Evolutionary conservation across 371 early-diverging fungal genomes (phyloP).

Genomic region (Conidiobolus incongruus): DNA sequence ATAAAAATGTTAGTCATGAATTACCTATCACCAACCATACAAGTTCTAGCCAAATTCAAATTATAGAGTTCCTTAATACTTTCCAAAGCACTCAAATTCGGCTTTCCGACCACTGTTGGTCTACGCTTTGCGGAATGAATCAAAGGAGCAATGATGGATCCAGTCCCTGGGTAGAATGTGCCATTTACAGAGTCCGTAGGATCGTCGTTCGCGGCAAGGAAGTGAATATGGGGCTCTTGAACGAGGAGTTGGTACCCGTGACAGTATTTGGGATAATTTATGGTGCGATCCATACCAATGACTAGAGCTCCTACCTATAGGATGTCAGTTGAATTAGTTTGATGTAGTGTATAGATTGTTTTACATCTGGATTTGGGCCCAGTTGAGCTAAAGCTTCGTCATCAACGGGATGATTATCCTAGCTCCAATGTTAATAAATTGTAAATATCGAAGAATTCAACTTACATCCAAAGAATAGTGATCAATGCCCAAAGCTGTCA

Average conservation of each 20-base stretch:
- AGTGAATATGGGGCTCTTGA: constrained; percentile 41
- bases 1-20: no score
- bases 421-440: no score
- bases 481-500: constrained; percentile 45
- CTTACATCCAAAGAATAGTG: no score
- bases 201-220: constrained; percentile 87
- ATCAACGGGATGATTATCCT: no score
- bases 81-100: constrained; percentile 75
- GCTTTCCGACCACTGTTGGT: constrained; percentile 83
- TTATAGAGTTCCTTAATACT: constrained; percentile 54
- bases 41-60: constrained; percentile 53
- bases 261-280: constrained; percentile 76
- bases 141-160: no score
- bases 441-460: no score
- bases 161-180: constrained; percentile 53
- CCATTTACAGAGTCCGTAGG: constrained; percentile 63
- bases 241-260: constrained; percentile 73
- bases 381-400: background rate
- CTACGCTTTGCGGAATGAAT: constrained; percentile 37
- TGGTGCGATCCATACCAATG: constrained; percentile 63
- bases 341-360: background rate
- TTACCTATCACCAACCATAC: constrained; percentile 96
- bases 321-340: background rate
- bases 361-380: background rate
- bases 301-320: constrained; percentile 77